Percentiles rank a stretch among this genome's conserved stretches.
These are phyloP conservation scores for Cladosporium sp. DNA, from an alignment of 2,329 filamentous ascomycete genomes.

Conservation along the genomic window DNA sequence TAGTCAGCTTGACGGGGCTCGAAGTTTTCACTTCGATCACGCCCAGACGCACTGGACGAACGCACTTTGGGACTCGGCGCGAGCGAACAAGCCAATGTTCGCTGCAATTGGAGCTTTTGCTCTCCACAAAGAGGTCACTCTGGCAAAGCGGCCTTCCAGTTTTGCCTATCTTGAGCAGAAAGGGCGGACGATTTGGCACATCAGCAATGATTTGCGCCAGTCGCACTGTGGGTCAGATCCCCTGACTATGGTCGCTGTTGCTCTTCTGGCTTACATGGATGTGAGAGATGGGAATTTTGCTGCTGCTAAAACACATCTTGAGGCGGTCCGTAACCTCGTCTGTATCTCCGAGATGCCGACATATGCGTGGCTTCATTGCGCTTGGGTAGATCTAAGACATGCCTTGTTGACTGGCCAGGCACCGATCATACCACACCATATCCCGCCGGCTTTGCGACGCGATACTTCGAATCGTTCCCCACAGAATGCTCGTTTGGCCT, in stretches of 20 bases:
- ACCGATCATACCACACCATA: conserved; percentile 1
- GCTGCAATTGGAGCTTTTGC: not conserved
- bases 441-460: not conserved
- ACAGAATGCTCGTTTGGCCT: not conserved
- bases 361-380: conserved; percentile 6
- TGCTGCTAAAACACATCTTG: not conserved
- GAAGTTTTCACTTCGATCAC: not conserved
- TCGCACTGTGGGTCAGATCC: not conserved
- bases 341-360: not conserved
- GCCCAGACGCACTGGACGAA: conserved; percentile 12
- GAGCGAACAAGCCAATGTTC: conserved; percentile 1
- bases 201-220: not conserved
- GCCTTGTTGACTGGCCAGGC: not conserved
- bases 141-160: not conserved
- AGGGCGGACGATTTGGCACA: not conserved
- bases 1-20: not conserved
- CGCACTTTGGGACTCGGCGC: conserved; percentile 8
- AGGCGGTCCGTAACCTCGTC: not conserved
- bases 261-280: conserved; percentile 3
- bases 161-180: conserved; percentile 3
- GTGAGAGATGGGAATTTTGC: not conserved
- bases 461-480: not conserved
- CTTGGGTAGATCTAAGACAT: conserved; percentile 7
- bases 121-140: not conserved
- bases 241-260: conserved; percentile 1